Evolutionary conservation across 768 basidiomycete species (phyloP).

Genomic region (Peribolospora kevripleyi): DNA sequence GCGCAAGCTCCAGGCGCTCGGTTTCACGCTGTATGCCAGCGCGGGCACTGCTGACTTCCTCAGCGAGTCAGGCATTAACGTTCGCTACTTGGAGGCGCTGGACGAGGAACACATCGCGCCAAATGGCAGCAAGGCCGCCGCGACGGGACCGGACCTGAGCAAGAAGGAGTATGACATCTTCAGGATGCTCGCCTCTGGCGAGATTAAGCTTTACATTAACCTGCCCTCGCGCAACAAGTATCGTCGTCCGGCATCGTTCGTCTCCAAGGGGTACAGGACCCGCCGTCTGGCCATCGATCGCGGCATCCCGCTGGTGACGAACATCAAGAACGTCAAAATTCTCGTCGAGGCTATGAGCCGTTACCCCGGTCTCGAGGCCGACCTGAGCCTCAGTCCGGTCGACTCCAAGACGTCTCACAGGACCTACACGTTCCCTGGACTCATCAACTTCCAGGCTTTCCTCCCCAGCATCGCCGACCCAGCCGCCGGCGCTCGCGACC

Average conservation of each 20-base stretch:
- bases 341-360: constrained; percentile 51
- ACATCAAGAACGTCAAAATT: constrained; percentile 95
- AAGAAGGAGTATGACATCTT: too few relatives aligned
- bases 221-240: constrained; percentile 93
- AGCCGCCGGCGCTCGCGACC: constrained; percentile 29
- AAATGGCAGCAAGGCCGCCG: too few relatives aligned
- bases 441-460: constrained; percentile 70
- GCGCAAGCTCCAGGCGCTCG: constrained; percentile 75
- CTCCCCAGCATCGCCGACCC: constrained; percentile 40
- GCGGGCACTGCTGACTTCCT: constrained; percentile 94
- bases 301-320: constrained; percentile 87
- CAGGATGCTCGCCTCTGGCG: constrained; percentile 33
- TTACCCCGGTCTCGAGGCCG: constrained; percentile 47
- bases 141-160: too few relatives aligned
- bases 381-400: constrained; percentile 60
- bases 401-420: constrained; percentile 86
- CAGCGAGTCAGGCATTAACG: constrained; percentile 83
- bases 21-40: constrained; percentile 91
- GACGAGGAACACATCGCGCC: too few relatives aligned
- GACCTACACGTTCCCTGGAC: constrained; percentile 71
- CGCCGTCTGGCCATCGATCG: constrained; percentile 98
- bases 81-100: constrained; percentile 23
- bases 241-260: constrained; percentile 85
- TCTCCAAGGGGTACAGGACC: constrained; percentile 87
- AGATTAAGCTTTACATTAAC: constrained; percentile 99